These are phyloP conservation scores for Populus davidiana DNA, from an alignment of 345 rosid genomes.

Conservation along the genomic window DNA sequence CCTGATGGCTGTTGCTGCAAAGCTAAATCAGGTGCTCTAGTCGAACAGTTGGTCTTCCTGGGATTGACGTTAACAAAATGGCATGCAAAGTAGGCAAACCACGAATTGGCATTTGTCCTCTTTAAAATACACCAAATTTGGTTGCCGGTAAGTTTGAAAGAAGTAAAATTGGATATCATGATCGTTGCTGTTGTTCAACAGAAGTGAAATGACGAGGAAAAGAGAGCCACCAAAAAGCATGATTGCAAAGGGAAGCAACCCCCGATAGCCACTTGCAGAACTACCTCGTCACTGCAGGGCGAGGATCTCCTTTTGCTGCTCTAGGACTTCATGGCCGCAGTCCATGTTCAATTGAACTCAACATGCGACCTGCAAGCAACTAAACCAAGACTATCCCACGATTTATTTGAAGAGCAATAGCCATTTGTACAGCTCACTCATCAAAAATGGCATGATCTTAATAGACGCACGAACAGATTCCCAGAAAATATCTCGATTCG, in stretches of 20 bases:
- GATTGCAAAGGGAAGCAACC: not conserved
- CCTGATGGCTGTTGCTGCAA: no score
- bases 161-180: not conserved
- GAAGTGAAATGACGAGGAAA: not conserved
- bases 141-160: no score
- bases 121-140: no score
- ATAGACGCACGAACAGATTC: not conserved
- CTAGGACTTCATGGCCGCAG: not conserved
- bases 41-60: not conserved
- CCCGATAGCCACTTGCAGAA: not conserved
- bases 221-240: no score
- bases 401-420: not conserved
- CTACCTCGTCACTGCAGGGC: not conserved
- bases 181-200: no score
- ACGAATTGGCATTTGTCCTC: not conserved
- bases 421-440: not conserved
- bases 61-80: no score
- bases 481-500: slow-evolving; percentile 5
- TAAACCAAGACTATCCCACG: not conserved
- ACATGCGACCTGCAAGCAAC: not conserved
- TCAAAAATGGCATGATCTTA: not conserved
- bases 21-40: not conserved
- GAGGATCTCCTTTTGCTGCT: not conserved
- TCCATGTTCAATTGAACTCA: not conserved
- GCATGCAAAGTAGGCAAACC: not conserved